These are phyloP conservation scores for Raphanus hybrid DNA, from an alignment of 441 rosid genomes.

Conservation along the genomic window DNA sequence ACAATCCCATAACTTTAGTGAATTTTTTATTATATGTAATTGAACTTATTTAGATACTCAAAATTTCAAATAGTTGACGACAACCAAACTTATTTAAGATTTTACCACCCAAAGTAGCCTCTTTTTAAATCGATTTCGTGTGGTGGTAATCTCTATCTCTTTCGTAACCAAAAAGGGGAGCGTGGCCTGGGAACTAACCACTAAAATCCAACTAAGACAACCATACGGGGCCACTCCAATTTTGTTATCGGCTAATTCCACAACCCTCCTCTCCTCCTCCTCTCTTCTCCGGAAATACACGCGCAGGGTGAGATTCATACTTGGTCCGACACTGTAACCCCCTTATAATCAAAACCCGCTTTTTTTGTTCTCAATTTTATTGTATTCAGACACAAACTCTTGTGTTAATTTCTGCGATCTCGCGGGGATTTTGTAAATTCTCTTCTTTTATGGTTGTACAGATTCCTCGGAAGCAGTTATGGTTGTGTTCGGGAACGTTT, in stretches of 20 bases:
- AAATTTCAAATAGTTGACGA: too few species aligned
- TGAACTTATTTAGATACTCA: too few species aligned
- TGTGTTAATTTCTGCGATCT: neutral
- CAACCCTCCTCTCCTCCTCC: neutral
- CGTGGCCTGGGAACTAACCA: neutral
- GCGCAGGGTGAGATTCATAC: neutral
- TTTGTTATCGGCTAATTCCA: neutral
- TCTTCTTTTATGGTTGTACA: neutral
- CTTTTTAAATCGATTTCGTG: neutral
- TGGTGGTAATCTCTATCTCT: neutral
- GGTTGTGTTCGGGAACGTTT: conserved; percentile 27
- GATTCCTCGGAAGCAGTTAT: neutral
- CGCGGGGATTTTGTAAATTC: neutral
- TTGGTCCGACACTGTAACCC: neutral
- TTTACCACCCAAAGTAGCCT: neutral
- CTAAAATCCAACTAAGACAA: neutral
- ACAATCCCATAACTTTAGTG: too few species aligned
- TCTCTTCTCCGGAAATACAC: neutral
- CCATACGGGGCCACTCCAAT: neutral
- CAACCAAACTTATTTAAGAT: too few species aligned
- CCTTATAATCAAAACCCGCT: neutral
- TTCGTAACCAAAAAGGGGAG: neutral
- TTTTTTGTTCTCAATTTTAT: neutral
- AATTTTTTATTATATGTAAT: too few species aligned
- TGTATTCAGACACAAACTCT: neutral